A percentile compares a stretch with the other conserved stretches of the same genome.
These are phyloP conservation scores for Spergularia azorica DNA, from an alignment of 179 eudicot genomes.

Conservation along the genomic window DNA sequence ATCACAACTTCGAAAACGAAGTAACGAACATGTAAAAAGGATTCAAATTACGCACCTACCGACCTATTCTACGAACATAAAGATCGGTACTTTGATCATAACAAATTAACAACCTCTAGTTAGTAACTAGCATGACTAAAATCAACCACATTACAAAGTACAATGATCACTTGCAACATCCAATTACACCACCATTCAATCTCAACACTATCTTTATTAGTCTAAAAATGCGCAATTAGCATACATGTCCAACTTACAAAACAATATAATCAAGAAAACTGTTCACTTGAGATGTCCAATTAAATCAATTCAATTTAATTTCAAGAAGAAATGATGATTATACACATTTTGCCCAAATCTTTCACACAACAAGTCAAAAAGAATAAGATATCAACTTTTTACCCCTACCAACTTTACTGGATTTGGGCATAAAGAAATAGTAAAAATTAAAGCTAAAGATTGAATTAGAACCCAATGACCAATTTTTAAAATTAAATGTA, in stretches of 20 bases:
- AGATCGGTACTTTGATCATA: no score
- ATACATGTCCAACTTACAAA: background rate
- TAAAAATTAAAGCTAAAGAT: background rate
- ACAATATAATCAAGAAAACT: slow-evolving; percentile 6
- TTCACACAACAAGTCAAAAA: slow-evolving; percentile 7
- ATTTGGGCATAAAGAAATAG: background rate
- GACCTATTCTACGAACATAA: no score
- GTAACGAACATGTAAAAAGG: background rate
- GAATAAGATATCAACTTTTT: slow-evolving; percentile 6
- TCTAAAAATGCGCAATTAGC: no score
- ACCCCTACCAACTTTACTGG: slow-evolving; percentile 5
- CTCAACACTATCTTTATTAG: no score
- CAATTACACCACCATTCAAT: no score
- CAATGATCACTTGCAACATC: background rate
- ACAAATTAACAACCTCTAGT: no score
- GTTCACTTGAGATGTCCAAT: background rate
- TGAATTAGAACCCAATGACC: background rate
- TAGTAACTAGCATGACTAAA: no score
- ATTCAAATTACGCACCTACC: slow-evolving; percentile 5
- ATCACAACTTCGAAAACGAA: background rate
- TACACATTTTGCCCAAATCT: background rate
- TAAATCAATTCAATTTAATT: background rate
- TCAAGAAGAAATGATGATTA: background rate
- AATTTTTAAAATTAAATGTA: background rate
- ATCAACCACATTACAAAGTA: no score